Percentiles rank a stretch among this genome's conserved stretches.
Evolutionary conservation across 129 eudicot species (phyloP).

Genomic region (Arctium lappa): DNA sequence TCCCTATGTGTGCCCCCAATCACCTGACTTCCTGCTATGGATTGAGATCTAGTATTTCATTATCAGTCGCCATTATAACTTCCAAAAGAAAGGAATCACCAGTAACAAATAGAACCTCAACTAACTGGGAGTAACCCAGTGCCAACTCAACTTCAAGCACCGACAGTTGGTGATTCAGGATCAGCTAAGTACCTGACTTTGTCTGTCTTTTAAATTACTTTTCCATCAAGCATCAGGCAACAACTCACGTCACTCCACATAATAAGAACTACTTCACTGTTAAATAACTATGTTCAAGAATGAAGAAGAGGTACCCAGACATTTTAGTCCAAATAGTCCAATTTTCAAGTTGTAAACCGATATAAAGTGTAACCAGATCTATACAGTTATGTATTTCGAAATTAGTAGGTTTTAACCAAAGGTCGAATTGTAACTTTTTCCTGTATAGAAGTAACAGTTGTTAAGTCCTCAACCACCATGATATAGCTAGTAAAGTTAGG

Average conservation of each 20-base stretch:
- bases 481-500: neutral
- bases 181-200: neutral
- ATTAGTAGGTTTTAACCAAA: neutral
- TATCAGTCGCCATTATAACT: neutral
- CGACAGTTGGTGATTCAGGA: neutral
- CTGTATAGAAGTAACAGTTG: neutral
- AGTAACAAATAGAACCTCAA: neutral
- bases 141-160: neutral
- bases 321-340: neutral
- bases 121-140: neutral
- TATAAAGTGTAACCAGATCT: constrained; percentile 2
- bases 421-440: neutral
- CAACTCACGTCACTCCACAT: neutral
- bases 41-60: neutral
- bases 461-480: neutral
- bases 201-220: neutral
- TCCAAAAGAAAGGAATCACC: constrained; percentile 5
- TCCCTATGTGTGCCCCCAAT: neutral
- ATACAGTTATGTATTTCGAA: constrained; percentile 16
- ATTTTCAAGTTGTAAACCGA: neutral
- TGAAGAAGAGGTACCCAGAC: neutral
- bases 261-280: neutral
- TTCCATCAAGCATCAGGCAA: constrained; percentile 9
- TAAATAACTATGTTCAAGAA: neutral
- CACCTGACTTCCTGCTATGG: neutral